These are phyloP conservation scores for Prasinococcaceae sp. DNA, from an alignment of 139 green algal genomes.

Conservation along the genomic window DNA sequence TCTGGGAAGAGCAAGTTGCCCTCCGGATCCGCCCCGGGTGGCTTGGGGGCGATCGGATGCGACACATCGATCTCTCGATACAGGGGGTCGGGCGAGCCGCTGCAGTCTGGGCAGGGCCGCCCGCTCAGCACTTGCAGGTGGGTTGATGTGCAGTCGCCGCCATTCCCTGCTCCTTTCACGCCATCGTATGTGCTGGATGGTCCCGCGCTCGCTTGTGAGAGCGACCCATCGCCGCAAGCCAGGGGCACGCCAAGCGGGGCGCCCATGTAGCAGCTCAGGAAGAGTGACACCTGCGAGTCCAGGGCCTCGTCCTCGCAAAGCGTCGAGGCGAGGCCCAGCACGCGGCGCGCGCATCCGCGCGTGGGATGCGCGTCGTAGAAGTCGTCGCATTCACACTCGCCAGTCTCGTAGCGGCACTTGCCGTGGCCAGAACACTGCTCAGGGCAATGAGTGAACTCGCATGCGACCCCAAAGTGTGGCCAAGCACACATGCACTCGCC, in stretches of 20 bases:
- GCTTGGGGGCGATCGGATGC: neutral
- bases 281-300: neutral
- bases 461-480: neutral
- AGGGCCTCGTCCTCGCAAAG: slow-evolving; percentile 5
- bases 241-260: neutral
- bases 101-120: neutral
- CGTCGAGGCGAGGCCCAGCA: slow-evolving; percentile 1
- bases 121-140: slow-evolving; percentile 3
- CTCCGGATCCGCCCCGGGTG: neutral
- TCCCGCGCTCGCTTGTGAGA: neutral
- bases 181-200: neutral
- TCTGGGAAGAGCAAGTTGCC: neutral
- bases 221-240: neutral
- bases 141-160: neutral
- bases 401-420: slow-evolving; percentile 1
- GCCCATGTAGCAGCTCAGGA: slow-evolving; percentile 5
- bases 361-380: neutral
- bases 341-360: neutral
- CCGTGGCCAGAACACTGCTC: slow-evolving; percentile 10
- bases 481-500: slow-evolving; percentile 8
- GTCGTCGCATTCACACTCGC: slow-evolving; percentile 1
- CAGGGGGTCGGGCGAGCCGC: neutral
- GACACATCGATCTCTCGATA: neutral
- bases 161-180: neutral
- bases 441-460: slow-evolving; percentile 6